Conservation (phyloP, 2,329 filamentous ascomycete species). For the Furcasterigmium furcatum region DNA sequence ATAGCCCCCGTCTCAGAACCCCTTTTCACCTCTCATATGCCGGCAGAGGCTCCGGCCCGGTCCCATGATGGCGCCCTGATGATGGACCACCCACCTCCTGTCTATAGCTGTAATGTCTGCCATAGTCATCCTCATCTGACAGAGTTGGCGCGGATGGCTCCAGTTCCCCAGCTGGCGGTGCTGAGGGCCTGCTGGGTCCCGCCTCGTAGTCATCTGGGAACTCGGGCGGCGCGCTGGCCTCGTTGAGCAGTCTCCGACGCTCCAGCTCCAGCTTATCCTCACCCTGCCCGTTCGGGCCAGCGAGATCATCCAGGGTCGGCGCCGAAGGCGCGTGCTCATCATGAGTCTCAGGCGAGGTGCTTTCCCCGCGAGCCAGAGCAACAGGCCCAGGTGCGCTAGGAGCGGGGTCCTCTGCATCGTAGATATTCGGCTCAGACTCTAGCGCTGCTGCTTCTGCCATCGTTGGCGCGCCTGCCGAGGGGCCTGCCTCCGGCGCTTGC, state of each 20-base stretch:
- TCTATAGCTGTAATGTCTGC: conserved; percentile 21
- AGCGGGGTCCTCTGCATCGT: conserved; percentile 41
- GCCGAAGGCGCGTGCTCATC: conserved; percentile 34
- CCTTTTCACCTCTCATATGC: conserved; percentile 27
- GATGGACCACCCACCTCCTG: conserved; percentile 5
- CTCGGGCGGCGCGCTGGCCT: conserved; percentile 61
- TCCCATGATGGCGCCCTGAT: not conserved
- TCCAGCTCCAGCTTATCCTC: conserved; percentile 84
- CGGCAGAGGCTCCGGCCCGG: conserved; percentile 24
- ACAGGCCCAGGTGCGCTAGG: conserved; percentile 4
- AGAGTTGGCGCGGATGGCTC: conserved; percentile 57
- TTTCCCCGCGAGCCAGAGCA: too few relatives aligned
- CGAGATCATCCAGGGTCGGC: conserved; percentile 43
- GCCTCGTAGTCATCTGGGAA: conserved; percentile 50
- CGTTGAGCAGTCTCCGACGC: conserved; percentile 57
- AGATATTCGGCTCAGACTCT: conserved; percentile 34
- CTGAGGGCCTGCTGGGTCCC: conserved; percentile 23
- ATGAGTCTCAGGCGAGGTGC: not conserved
- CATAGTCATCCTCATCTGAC: conserved; percentile 51
- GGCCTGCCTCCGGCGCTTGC: conserved; percentile 26
- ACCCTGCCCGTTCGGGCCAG: conserved; percentile 22
- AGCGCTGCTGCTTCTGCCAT: conserved; percentile 14
- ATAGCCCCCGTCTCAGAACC: too few relatives aligned
- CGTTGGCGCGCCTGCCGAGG: conserved; percentile 29
- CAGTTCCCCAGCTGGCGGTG: conserved; percentile 20